Percentiles rank a stretch among this genome's conserved stretches.
Conservation (phyloP, 2,329 filamentous ascomycete genomes). For the Colletotrichum theobromicola region DNA sequence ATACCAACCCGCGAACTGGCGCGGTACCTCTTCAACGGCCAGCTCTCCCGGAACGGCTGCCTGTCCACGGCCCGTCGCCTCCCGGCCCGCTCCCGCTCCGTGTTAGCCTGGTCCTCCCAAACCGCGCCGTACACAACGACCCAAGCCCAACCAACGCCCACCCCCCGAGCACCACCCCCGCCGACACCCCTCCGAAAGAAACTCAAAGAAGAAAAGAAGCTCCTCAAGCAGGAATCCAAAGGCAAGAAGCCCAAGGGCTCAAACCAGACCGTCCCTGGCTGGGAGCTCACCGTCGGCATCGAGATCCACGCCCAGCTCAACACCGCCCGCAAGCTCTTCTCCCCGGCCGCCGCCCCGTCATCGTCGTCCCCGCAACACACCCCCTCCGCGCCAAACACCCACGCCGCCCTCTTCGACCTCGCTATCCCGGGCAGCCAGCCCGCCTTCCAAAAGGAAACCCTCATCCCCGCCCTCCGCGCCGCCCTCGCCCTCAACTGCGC, state of each 20-base stretch:
- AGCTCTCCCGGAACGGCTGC: slow-evolving; percentile 48
- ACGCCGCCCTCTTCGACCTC: slow-evolving; percentile 87
- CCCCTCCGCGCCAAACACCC: slow-evolving; percentile 64
- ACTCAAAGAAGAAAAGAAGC: slow-evolving; percentile 73
- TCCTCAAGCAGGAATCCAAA: slow-evolving; percentile 68
- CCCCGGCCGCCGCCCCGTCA: slow-evolving; percentile 67
- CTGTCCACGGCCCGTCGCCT: slow-evolving; percentile 23
- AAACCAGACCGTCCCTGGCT: slow-evolving; percentile 66
- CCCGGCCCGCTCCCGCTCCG: slow-evolving; percentile 18
- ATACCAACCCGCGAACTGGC: slow-evolving; percentile 49
- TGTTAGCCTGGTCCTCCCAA: not conserved
- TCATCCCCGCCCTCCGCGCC: slow-evolving; percentile 89
- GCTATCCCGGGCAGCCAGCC: slow-evolving; percentile 91
- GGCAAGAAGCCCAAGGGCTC: slow-evolving; percentile 44
- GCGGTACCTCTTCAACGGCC: slow-evolving; percentile 54
- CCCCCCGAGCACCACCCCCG: slow-evolving; percentile 24
- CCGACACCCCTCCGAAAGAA: slow-evolving; percentile 71
- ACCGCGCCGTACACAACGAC: slow-evolving; percentile 21
- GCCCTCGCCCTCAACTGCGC: slow-evolving; percentile 84
- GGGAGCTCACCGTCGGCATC: slow-evolving; percentile 95
- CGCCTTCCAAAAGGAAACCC: slow-evolving; percentile 78
- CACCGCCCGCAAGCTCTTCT: slow-evolving; percentile 88
- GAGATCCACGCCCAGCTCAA: slow-evolving; percentile 98
- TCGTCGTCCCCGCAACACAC: slow-evolving; percentile 57
- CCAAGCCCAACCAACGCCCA: slow-evolving; percentile 29